Evolutionary conservation across 2,329 filamentous ascomycete species (phyloP).

Genomic region (Fusarium brachygibbosum): DNA sequence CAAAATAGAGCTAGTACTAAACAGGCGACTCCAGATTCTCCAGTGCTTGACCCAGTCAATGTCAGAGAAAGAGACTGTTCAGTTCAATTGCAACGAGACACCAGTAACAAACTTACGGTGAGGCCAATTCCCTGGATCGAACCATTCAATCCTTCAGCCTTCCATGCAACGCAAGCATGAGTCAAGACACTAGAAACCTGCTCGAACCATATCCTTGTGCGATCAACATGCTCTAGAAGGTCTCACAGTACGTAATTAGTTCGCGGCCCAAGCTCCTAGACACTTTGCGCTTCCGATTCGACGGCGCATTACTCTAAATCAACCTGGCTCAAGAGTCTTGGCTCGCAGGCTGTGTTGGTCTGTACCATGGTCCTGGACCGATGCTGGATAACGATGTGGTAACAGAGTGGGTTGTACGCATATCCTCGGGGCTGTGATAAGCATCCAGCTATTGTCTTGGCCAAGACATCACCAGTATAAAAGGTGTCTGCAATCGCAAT

Average conservation of each 20-base stretch:
- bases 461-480: conserved; percentile 18
- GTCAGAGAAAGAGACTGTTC: neutral
- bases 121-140: neutral
- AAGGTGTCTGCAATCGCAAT: neutral
- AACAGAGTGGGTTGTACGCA: conserved; percentile 25
- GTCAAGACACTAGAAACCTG: conserved; percentile 7
- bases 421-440: conserved; percentile 10
- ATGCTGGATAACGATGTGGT: conserved; percentile 37
- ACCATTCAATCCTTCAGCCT: neutral
- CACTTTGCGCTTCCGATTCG: conserved; percentile 8
- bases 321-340: conserved; percentile 3
- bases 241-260: conserved; percentile 27
- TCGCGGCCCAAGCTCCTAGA: neutral
- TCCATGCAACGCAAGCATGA: neutral
- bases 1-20: conserved; percentile 4
- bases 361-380: conserved; percentile 2
- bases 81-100: neutral
- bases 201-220: conserved; percentile 15
- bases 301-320: conserved; percentile 4
- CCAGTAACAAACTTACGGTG: neutral
- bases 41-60: neutral
- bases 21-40: neutral
- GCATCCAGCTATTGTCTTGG: neutral
- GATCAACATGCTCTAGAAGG: conserved; percentile 19
- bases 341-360: conserved; percentile 11